These are phyloP conservation scores for Zizania latifolia DNA, from an alignment of 176 grass and related monocot species.

Conservation along the genomic window DNA sequence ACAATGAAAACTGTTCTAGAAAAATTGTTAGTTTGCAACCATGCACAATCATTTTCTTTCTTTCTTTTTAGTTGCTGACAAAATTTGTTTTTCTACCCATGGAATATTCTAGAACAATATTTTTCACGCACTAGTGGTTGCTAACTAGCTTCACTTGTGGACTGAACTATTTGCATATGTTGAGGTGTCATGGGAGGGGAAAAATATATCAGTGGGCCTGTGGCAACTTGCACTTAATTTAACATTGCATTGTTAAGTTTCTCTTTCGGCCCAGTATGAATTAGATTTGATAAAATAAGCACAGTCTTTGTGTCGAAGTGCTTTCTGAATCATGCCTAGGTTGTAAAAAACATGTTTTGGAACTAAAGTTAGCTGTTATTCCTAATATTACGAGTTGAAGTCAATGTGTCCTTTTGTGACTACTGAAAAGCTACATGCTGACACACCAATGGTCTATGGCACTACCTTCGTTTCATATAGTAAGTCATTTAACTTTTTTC, in stretches of 20 bases:
- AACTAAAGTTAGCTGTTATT: background rate
- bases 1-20: background rate
- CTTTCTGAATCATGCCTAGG: background rate
- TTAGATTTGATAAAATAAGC: background rate
- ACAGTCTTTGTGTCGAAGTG: background rate
- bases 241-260: background rate
- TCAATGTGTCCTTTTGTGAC: background rate
- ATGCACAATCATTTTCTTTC: background rate
- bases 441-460: background rate
- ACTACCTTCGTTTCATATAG: no score
- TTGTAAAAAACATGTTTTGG: background rate
- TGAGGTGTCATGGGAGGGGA: background rate
- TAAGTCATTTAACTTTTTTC: no score
- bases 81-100: background rate
- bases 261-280: background rate
- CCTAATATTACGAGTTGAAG: background rate
- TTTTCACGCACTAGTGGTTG: background rate
- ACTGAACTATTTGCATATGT: background rate
- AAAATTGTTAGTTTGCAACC: background rate
- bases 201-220: background rate
- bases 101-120: background rate
- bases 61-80: background rate
- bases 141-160: background rate
- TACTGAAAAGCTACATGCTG: background rate
- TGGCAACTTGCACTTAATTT: background rate